Base-by-base conservation (phyloP, 768 basidiomycete species). In the Suillus americanus region DNA sequence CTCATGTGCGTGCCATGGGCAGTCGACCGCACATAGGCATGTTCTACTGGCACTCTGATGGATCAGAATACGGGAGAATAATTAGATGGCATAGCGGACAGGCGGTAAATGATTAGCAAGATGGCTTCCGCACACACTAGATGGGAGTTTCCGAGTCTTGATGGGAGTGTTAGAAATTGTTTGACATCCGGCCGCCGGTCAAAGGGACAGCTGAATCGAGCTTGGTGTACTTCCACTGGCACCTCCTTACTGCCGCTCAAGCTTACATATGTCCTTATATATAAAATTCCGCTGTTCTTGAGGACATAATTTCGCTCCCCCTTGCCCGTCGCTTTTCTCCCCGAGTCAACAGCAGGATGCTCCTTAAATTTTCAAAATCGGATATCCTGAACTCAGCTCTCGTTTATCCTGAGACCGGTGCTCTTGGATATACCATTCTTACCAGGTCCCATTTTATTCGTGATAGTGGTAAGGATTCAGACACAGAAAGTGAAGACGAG, bases 311-410 rank as follows among this genome's bases (percentile, higher is more conserved):
- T 35, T 56, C 25, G 48, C 33, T 66, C 30, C 37, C 30, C 33
- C 43, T 30, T 60, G 25, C 55, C 43, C 13, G 33, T 35, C 23
- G 14, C 30, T 51, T 57, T 62, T 63, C 23, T 45, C 33, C 33
- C n/a, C 40, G 9, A 30, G 33, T 35, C 65, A 46, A 64, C 63
- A 51, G 28, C 65, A 55, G 57, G 23, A 88, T 86, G 86, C 73
- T 88, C 38, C 80, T 87, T 72, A 86, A 81, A 79, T 87, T 87
- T 72, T 83, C 85, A 48, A 78, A 83, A 38, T 72, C 81, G 18
- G 86, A 88, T 66, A 84, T 88, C 73, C 81, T 88, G 46, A 84
- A 88, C 70, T 82, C 83, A 2, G 66, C 79, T 18, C 84, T 88
- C 50, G 71, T 86, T 66, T 81, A 85, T 67, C 81, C 85, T 3